Conservation (phyloP, 2,329 filamentous ascomycete genomes). For the Penicillium sp. region DNA sequence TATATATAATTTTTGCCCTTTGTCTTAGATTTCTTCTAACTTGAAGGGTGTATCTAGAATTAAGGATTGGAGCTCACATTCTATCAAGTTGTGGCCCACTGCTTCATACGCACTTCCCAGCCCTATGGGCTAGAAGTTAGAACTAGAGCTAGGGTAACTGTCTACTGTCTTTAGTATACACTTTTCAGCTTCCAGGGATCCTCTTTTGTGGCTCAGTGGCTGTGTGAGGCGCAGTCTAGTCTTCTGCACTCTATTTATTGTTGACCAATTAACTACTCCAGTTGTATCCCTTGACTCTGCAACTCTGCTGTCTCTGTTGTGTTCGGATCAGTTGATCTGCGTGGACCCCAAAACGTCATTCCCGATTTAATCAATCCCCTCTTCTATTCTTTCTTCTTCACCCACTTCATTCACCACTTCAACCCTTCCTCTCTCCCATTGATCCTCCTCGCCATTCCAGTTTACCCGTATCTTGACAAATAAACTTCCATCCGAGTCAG, state of each 20-base stretch:
- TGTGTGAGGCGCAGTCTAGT: slow-evolving; percentile 1
- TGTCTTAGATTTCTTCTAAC: too few relatives aligned
- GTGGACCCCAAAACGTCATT: slow-evolving; percentile 26
- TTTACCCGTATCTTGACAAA: neutral
- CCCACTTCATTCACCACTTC: neutral
- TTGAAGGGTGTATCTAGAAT: too few relatives aligned
- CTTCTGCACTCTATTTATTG: neutral
- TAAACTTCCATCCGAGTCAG: too few relatives aligned
- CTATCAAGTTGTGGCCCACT: too few relatives aligned
- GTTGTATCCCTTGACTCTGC: neutral
- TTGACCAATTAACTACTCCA: too few relatives aligned
- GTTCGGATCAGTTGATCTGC: slow-evolving; percentile 16
- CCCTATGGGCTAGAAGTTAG: too few relatives aligned
- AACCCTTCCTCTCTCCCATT: neutral
- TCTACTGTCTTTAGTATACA: too few relatives aligned
- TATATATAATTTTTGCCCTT: too few relatives aligned
- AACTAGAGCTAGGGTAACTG: too few relatives aligned
- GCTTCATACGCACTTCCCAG: too few relatives aligned
- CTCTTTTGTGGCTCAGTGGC: neutral
- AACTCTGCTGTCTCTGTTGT: neutral
- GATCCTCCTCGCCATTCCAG: neutral
- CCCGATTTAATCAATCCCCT: neutral
- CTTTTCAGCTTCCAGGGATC: neutral
- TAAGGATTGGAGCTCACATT: too few relatives aligned
- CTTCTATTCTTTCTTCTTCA: neutral